Evolutionary conservation across 257 asterid genomes (phyloP).

Genomic region (Salvia splendens): DNA sequence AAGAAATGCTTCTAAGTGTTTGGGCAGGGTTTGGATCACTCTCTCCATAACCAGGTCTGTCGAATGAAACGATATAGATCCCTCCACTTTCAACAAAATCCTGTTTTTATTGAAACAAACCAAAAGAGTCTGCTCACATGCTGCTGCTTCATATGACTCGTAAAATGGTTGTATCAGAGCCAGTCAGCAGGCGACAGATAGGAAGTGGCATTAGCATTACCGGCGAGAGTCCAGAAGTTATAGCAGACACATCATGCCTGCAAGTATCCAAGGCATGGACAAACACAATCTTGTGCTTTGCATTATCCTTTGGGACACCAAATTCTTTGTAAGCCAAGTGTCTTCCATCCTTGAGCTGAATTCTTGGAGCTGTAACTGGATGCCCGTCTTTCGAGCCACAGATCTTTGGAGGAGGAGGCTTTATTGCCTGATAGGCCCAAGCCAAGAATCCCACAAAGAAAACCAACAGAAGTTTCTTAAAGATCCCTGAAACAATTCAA

Average conservation of each 20-base stretch:
- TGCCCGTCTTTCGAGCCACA: slow-evolving; percentile 72
- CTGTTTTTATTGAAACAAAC: slow-evolving; percentile 15
- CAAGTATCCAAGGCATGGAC: slow-evolving; percentile 64
- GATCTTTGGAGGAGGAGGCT: slow-evolving; percentile 64
- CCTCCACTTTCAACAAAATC: slow-evolving; percentile 63
- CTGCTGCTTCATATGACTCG: neutral
- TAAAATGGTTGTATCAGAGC: no score
- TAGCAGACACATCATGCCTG: slow-evolving; percentile 44
- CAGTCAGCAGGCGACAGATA: neutral
- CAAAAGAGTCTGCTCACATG: no score
- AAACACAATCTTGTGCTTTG: slow-evolving; percentile 64
- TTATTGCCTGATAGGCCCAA: slow-evolving; percentile 71
- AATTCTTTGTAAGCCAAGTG: slow-evolving; percentile 73
- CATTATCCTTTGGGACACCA: slow-evolving; percentile 67
- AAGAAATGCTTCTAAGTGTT: slow-evolving; percentile 61
- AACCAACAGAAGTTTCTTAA: no score
- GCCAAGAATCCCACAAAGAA: slow-evolving; percentile 49
- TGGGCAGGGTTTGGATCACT: slow-evolving; percentile 78
- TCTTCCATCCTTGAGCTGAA: slow-evolving; percentile 84
- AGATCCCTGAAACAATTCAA: no score
- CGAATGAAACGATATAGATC: slow-evolving; percentile 71
- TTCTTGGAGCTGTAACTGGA: slow-evolving; percentile 65
- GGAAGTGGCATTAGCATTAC: slow-evolving; percentile 39
- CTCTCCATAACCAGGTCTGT: slow-evolving; percentile 95
- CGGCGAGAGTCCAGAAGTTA: slow-evolving; percentile 51